These are phyloP conservation scores for Xylaria sp. DNA, from an alignment of 2,329 filamentous ascomycete species.

Conservation along the genomic window DNA sequence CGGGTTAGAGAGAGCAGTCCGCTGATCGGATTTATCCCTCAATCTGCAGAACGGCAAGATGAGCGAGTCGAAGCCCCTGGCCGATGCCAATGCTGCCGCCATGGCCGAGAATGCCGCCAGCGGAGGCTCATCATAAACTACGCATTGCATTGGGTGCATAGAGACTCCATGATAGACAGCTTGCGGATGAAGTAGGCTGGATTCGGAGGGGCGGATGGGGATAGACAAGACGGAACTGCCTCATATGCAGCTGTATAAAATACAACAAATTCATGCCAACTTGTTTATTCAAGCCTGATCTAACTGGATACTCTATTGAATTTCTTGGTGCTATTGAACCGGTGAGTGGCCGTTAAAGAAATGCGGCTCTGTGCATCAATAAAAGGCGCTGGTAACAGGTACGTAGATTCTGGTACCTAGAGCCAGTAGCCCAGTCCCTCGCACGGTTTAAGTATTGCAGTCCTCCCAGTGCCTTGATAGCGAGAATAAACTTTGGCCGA, in stretches of 20 bases:
- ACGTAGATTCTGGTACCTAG: no score
- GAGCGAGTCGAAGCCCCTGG: constrained; percentile 78
- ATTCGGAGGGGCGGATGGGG: constrained; percentile 14
- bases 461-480: no score
- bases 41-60: constrained; percentile 87
- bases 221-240: constrained; percentile 26
- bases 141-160: constrained; percentile 18
- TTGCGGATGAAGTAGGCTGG: constrained; percentile 3
- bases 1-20: constrained; percentile 20
- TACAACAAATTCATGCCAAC: constrained; percentile 20
- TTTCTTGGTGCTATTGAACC: constrained; percentile 1
- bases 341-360: no score
- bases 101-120: constrained; percentile 42
- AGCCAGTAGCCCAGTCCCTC: no score
- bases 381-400: no score
- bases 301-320: neutral
- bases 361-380: neutral
- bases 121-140: constrained; percentile 41
- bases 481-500: no score
- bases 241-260: constrained; percentile 40
- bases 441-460: no score
- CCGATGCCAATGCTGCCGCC: constrained; percentile 53
- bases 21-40: constrained; percentile 42
- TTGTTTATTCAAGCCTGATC: neutral
- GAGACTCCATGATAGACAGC: constrained; percentile 5